Evolutionary conservation across 257 asterid species (phyloP).

Genomic region (Rauvolfia tetraphylla): DNA sequence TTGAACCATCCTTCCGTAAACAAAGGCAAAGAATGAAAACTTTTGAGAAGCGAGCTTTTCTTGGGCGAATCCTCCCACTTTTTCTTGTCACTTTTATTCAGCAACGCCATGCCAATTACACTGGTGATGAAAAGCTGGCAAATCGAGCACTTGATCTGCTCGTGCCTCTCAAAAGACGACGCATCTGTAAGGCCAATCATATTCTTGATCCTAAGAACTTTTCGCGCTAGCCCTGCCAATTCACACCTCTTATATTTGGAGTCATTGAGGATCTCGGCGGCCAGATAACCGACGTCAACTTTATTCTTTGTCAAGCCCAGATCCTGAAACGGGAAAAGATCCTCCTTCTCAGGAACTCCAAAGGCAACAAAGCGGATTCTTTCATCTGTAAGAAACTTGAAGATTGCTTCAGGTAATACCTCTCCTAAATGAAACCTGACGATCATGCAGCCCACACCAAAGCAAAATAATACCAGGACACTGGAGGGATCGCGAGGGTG

Average conservation of each 20-base stretch:
- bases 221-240: slow-evolving; percentile 53
- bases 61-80: slow-evolving; percentile 23
- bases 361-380: slow-evolving; percentile 74
- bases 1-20: slow-evolving; percentile 66
- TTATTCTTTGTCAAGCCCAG: slow-evolving; percentile 42
- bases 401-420: slow-evolving; percentile 42
- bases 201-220: slow-evolving; percentile 62
- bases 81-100: slow-evolving; percentile 37
- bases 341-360: slow-evolving; percentile 68
- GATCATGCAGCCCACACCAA: slow-evolving; percentile 81
- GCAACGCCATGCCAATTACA: slow-evolving; percentile 58
- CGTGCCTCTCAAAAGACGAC: slow-evolving; percentile 70
- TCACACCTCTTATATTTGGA: slow-evolving; percentile 57
- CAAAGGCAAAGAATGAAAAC: slow-evolving; percentile 44
- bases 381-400: slow-evolving; percentile 51
- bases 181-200: slow-evolving; percentile 70
- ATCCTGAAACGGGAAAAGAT: slow-evolving; percentile 62
- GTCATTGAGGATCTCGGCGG: slow-evolving; percentile 51
- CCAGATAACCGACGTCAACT: slow-evolving; percentile 67
- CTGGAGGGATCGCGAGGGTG: slow-evolving; percentile 75
- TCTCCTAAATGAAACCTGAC: slow-evolving; percentile 56
- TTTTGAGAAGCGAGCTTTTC: slow-evolving; percentile 52
- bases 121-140: slow-evolving; percentile 72
- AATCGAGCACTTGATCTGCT: slow-evolving; percentile 62
- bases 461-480: slow-evolving; percentile 51